phyloP scores from a whole-genome alignment of 805 yeast genomes.

The Saturnispora sekii region DNA sequence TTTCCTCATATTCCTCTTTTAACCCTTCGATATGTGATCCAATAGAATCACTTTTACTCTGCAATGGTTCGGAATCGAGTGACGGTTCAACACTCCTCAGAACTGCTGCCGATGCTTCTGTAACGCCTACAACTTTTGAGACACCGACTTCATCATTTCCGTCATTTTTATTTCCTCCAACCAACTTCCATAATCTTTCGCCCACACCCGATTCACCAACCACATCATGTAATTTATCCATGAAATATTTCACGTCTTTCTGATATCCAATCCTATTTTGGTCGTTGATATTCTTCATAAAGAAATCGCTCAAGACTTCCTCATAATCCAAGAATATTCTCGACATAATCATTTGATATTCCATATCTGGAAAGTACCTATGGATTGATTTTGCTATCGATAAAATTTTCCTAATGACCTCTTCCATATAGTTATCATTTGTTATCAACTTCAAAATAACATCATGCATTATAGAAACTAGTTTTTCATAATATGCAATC shows the following conservation, averaged over 20 bases:
- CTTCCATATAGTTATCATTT: constrained; percentile 42
- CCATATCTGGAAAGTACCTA: constrained; percentile 44
- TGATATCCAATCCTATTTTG: constrained; percentile 34
- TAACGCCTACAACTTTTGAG: not conserved
- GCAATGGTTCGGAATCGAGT: too few relatives aligned
- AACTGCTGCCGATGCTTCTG: not conserved
- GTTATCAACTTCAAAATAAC: constrained; percentile 23
- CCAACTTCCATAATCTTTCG: constrained; percentile 52
- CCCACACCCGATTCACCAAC: constrained; percentile 56
- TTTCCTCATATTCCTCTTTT: too few relatives aligned
- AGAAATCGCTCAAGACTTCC: constrained; percentile 39
- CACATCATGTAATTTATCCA: constrained; percentile 48
- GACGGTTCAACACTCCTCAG: not conserved
- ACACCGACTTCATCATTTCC: not conserved
- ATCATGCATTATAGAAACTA: constrained; percentile 64
- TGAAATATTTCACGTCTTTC: constrained; percentile 51
- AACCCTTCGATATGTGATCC: too few relatives aligned
- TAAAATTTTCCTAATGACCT: constrained; percentile 54
- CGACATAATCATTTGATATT: constrained; percentile 36
- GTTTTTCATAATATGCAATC: constrained; percentile 49
- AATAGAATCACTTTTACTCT: too few relatives aligned
- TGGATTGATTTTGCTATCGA: constrained; percentile 52
- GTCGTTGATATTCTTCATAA: constrained; percentile 40
- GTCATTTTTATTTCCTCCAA: not conserved
- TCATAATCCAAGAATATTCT: constrained; percentile 52